phyloP scores from a whole-genome alignment of 768 basidiomycete species.

The Leccinum sublutescens region DNA sequence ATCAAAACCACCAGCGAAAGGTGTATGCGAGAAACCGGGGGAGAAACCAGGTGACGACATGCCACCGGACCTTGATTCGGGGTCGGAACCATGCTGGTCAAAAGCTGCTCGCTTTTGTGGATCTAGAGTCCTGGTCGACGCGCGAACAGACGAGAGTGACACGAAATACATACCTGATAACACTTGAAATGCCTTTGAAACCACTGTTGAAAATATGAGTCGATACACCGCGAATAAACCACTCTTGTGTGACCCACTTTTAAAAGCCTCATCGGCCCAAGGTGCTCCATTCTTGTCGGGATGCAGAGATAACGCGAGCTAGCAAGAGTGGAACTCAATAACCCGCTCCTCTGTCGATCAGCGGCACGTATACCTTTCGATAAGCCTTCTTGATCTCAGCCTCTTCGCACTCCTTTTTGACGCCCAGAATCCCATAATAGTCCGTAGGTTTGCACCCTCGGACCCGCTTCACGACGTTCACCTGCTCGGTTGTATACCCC shows the following conservation, averaged over 20 bases:
- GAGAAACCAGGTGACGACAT: slow-evolving; percentile 56
- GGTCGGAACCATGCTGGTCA: slow-evolving; percentile 84
- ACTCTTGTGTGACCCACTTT: slow-evolving; percentile 55
- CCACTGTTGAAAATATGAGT: slow-evolving; percentile 55
- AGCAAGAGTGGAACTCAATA: slow-evolving; percentile 11
- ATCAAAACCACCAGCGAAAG: slow-evolving; percentile 61
- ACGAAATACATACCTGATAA: slow-evolving; percentile 58
- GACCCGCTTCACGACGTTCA: slow-evolving; percentile 80
- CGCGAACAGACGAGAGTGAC: not conserved
- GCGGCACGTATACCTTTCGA: slow-evolving; percentile 69
- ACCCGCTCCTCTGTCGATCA: slow-evolving; percentile 3
- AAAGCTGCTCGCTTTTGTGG: slow-evolving; percentile 85
- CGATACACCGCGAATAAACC: not conserved
- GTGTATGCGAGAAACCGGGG: slow-evolving; percentile 47
- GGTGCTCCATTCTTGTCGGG: slow-evolving; percentile 96
- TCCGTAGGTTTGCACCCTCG: slow-evolving; percentile 81
- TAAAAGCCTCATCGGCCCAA: slow-evolving; percentile 98
- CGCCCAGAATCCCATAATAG: slow-evolving; percentile 88
- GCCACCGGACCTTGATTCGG: slow-evolving; percentile 77
- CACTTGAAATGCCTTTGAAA: slow-evolving; percentile 96
- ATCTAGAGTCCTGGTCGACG: slow-evolving; percentile 43
- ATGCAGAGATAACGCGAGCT: slow-evolving; percentile 88
- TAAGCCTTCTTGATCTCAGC: slow-evolving; percentile 91
- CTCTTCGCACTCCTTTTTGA: slow-evolving; percentile 82
- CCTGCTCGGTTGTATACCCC: slow-evolving; percentile 85